phyloP scores from a whole-genome alignment of 192 early-diverging fungal species.

The Chytriomyces hyalinus region DNA sequence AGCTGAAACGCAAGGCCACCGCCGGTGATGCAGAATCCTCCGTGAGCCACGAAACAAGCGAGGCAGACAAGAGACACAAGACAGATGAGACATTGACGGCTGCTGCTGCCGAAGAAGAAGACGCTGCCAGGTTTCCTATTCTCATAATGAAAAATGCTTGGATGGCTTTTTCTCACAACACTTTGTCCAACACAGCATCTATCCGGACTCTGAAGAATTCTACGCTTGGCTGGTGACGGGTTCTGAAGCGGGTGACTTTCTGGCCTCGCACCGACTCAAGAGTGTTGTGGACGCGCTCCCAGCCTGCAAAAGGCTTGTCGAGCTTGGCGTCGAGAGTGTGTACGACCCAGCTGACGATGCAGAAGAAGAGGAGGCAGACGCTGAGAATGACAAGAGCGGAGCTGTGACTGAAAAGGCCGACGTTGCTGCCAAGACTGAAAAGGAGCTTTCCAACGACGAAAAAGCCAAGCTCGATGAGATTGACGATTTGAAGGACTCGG shows the following conservation, averaged over 20 bases:
- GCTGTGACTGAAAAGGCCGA: background rate
- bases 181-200: constrained; percentile 23
- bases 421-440: background rate
- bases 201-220: constrained; percentile 33
- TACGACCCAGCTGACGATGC: constrained; percentile 30
- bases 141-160: background rate
- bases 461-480: constrained; percentile 19
- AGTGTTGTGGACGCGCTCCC: constrained; percentile 26
- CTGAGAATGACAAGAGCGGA: background rate
- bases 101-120: background rate
- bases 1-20: constrained; percentile 16
- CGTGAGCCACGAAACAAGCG: too few relatives aligned
- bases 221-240: constrained; percentile 34
- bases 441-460: constrained; percentile 1
- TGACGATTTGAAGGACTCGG: constrained; percentile 25
- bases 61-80: too few relatives aligned
- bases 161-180: background rate
- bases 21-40: background rate
- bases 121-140: background rate
- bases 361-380: background rate
- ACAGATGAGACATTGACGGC: too few relatives aligned
- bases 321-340: background rate
- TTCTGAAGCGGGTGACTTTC: constrained; percentile 19
- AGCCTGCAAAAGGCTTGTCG: background rate
- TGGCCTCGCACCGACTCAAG: constrained; percentile 25